Percentiles rank a stretch among this genome's conserved stretches.
phyloP scores from a whole-genome alignment of 106 monocot species.

The Acorus calamus region DNA sequence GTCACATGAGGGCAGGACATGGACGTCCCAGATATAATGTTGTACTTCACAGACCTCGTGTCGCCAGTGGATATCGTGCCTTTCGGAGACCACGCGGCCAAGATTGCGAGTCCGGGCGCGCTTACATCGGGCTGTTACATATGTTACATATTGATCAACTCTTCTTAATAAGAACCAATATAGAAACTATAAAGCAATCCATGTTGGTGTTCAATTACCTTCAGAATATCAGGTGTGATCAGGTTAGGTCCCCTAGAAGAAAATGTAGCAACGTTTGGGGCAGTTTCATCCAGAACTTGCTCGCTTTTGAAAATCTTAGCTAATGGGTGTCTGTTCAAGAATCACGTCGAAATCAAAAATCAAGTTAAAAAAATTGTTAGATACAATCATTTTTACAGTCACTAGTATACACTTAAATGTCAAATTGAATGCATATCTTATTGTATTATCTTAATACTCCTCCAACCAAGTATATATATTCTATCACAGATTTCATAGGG shows the following conservation, averaged over 20 bases:
- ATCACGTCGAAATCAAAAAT: background rate
- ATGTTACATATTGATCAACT: conserved; percentile 4
- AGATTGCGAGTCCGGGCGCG: background rate
- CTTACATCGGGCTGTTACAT: background rate
- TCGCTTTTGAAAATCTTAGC: conserved; percentile 20
- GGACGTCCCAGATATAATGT: conserved; percentile 5
- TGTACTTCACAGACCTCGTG: background rate
- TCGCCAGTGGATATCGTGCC: background rate
- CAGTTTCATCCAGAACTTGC: conserved; percentile 6
- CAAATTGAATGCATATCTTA: too few relatives aligned
- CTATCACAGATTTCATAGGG: too few relatives aligned
- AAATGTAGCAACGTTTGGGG: conserved; percentile 15
- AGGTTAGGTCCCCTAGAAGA: conserved; percentile 32
- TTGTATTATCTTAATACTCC: too few relatives aligned
- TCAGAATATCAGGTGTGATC: conserved; percentile 17
- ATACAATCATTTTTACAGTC: too few relatives aligned
- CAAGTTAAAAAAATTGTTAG: too few relatives aligned
- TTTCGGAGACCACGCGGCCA: conserved; percentile 8
- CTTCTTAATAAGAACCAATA: background rate
- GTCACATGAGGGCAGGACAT: conserved; percentile 11
- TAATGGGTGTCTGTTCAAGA: conserved; percentile 13
- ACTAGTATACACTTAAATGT: too few relatives aligned
- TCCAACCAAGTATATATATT: too few relatives aligned
- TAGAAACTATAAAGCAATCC: too few relatives aligned
- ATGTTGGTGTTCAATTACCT: conserved; percentile 1